These are phyloP conservation scores for Neopestalotiopsis clavispora DNA, from an alignment of 2,329 filamentous ascomycete species.

Conservation along the genomic window DNA sequence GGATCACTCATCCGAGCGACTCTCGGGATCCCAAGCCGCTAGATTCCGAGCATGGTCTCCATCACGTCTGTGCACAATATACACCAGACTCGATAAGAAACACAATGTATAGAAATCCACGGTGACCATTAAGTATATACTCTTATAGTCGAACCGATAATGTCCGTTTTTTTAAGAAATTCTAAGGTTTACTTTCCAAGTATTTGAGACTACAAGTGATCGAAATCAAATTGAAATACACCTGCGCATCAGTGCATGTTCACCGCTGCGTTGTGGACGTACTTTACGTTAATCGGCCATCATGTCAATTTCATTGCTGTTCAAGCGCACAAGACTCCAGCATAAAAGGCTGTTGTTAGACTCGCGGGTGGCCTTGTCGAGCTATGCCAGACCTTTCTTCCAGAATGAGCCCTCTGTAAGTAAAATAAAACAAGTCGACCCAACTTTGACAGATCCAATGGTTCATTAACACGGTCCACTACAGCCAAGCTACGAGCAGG, in stretches of 20 bases:
- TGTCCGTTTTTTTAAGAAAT: too few relatives aligned
- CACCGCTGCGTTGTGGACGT: neutral
- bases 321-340: neutral
- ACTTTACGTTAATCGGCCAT: neutral
- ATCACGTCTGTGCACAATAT: neutral
- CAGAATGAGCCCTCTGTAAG: conserved; percentile 2
- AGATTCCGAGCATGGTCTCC: neutral
- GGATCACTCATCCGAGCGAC: neutral
- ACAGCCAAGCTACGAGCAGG: neutral
- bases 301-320: neutral
- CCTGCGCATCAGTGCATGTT: too few relatives aligned
- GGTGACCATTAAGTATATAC: neutral
- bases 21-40: neutral
- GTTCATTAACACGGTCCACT: neutral
- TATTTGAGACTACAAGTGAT: too few relatives aligned
- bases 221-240: too few relatives aligned
- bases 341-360: neutral
- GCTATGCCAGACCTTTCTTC: neutral
- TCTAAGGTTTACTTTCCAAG: neutral
- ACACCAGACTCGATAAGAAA: neutral
- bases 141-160: neutral
- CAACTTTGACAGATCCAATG: neutral
- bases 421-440: neutral
- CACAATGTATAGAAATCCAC: neutral
- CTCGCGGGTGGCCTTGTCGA: neutral